phyloP scores from a whole-genome alignment of 257 asterid species.

The Knoxia roxburghii region DNA sequence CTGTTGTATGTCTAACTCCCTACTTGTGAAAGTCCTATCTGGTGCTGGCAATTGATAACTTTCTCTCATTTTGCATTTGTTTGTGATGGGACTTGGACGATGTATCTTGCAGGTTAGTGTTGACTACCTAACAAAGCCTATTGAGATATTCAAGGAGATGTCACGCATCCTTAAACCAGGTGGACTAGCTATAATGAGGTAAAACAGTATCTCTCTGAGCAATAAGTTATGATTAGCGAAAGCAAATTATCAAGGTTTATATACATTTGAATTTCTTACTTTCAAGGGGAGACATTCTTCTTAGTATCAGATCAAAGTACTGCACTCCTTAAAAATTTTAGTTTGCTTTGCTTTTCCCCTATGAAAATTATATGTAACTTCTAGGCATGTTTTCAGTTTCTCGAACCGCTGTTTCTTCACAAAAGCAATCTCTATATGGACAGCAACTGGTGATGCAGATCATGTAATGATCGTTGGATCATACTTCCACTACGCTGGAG shows the following conservation, averaged over 20 bases:
- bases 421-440: conserved; percentile 94
- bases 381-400: conserved; percentile 45
- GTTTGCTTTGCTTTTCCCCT: not conserved
- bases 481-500: conserved; percentile 95
- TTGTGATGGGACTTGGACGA: not conserved
- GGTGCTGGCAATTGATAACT: not conserved
- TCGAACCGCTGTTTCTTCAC: conserved; percentile 97
- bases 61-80: not conserved
- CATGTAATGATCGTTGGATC: conserved; percentile 89
- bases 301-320: not conserved
- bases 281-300: not conserved
- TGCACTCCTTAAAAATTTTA: not conserved
- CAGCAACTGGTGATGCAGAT: conserved; percentile 93
- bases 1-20: not conserved
- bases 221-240: not conserved
- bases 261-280: not conserved
- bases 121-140: conserved; percentile 83
- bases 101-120: conserved; percentile 71
- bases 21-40: not conserved
- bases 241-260: not conserved
- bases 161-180: conserved; percentile 81
- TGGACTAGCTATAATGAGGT: conserved; percentile 86
- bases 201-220: conserved; percentile 6
- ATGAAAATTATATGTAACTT: conserved; percentile 8
- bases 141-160: conserved; percentile 90